Conservation (phyloP, 176 grass and related monocot species). For the Themeda triandra region DNA sequence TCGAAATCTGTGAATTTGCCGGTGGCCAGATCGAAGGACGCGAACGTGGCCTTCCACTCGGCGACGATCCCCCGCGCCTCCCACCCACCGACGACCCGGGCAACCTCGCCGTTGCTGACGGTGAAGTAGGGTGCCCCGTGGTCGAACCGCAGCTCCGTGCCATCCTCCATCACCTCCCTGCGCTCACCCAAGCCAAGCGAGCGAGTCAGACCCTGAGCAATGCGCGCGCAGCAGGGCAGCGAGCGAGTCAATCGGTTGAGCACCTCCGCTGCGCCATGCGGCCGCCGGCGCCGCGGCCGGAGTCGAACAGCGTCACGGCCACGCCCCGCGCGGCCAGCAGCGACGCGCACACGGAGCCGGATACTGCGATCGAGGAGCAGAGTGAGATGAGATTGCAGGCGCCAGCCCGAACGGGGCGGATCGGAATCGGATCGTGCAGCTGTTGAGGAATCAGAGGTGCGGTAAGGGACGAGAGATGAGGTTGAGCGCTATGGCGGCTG, state of each 20-base stretch:
- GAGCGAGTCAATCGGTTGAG: slow-evolving; percentile 7
- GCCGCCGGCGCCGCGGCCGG: slow-evolving; percentile 76
- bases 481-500: background rate
- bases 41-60: slow-evolving; percentile 75
- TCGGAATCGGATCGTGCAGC: background rate
- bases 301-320: slow-evolving; percentile 81
- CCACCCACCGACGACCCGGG: slow-evolving; percentile 56
- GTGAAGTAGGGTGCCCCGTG: slow-evolving; percentile 88
- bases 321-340: slow-evolving; percentile 67
- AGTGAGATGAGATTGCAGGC: background rate
- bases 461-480: background rate
- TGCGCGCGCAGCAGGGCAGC: background rate
- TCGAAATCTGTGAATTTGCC: slow-evolving; percentile 62
- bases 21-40: slow-evolving; percentile 45
- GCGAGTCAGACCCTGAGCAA: background rate
- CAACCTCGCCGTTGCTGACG: slow-evolving; percentile 62
- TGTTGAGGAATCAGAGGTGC: background rate
- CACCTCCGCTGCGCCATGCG: slow-evolving; percentile 91
- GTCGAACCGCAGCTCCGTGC: slow-evolving; percentile 75
- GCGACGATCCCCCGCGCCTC: slow-evolving; percentile 65
- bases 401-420: background rate
- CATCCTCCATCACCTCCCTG: slow-evolving; percentile 70
- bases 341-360: slow-evolving; percentile 87
- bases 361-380: slow-evolving; percentile 44
- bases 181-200: slow-evolving; percentile 11